A percentile compares a stretch with the other conserved stretches of the same genome.
Conservation (phyloP, 768 basidiomycete species). For the Scleroderma bovista region DNA sequence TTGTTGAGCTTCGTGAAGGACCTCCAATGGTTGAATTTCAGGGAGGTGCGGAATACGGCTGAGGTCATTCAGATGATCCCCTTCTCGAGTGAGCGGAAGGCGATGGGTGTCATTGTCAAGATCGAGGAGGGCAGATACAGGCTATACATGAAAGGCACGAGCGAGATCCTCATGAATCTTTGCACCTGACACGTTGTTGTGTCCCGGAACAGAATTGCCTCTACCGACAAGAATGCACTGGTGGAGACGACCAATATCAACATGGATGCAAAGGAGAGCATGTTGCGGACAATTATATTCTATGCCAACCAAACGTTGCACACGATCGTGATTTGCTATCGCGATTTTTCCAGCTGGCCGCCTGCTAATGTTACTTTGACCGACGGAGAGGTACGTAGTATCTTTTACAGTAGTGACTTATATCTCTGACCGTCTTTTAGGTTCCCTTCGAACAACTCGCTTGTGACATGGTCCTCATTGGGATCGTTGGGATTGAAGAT, state of each 20-base stretch:
- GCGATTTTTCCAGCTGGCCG: slow-evolving; percentile 85
- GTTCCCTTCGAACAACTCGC: slow-evolving; percentile 67
- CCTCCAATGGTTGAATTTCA: slow-evolving; percentile 72
- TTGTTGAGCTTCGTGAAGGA: slow-evolving; percentile 81
- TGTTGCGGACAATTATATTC: slow-evolving; percentile 90
- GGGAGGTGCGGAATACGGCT: slow-evolving; percentile 52
- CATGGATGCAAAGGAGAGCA: slow-evolving; percentile 69
- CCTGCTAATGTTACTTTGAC: slow-evolving; percentile 42
- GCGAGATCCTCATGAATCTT: slow-evolving; percentile 82
- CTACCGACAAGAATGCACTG: slow-evolving; percentile 15
- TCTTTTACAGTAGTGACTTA: not conserved
- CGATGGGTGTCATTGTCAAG: slow-evolving; percentile 87
- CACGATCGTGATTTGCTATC: slow-evolving; percentile 91
- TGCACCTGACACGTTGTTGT: slow-evolving; percentile 75
- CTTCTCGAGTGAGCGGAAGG: slow-evolving; percentile 89
- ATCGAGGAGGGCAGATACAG: slow-evolving; percentile 49
- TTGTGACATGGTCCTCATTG: slow-evolving; percentile 74
- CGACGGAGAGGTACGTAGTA: slow-evolving; percentile 49
- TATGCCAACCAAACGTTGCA: slow-evolving; percentile 95
- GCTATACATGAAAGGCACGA: slow-evolving; percentile 87
- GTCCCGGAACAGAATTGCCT: slow-evolving; percentile 14
- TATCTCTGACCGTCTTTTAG: slow-evolving; percentile 31
- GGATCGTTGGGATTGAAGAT: slow-evolving; percentile 93
- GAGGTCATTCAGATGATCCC: slow-evolving; percentile 82
- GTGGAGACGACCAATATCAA: slow-evolving; percentile 62